phyloP scores from a whole-genome alignment of 1,139 yeast species.

The Geotrichum histeridarum region DNA sequence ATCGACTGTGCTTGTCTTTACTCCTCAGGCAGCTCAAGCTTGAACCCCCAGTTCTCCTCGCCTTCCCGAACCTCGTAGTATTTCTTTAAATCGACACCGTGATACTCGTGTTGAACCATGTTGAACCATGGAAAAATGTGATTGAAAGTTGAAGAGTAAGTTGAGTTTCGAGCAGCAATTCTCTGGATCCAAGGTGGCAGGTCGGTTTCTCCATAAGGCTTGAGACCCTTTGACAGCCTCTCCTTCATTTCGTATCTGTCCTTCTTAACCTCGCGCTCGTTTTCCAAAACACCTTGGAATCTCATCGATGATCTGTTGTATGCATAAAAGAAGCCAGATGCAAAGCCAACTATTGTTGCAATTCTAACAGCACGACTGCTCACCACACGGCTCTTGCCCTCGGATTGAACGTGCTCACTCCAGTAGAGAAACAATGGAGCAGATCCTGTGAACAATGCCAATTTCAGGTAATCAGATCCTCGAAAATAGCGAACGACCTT shows the following conservation, averaged over 20 bases:
- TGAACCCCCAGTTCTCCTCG: conserved; percentile 41
- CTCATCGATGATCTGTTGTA: conserved; percentile 61
- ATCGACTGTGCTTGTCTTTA: too few species aligned
- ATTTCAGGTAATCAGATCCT: conserved; percentile 56
- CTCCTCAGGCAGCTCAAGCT: conserved; percentile 29
- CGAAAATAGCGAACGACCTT: conserved; percentile 73
- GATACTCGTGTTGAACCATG: conserved; percentile 74
- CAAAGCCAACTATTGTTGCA: conserved; percentile 53
- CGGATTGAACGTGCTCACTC: conserved; percentile 49
- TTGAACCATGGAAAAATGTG: conserved; percentile 80
- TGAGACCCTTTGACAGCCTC: conserved; percentile 59
- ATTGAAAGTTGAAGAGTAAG: conserved; percentile 58
- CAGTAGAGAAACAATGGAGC: conserved; percentile 60
- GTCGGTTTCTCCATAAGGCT: conserved; percentile 55
- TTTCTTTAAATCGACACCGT: conserved; percentile 67
- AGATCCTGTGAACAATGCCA: conserved; percentile 62
- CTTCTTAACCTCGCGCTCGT: conserved; percentile 61
- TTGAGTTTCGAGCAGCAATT: conserved; percentile 74
- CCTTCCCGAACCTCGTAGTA: conserved; percentile 61
- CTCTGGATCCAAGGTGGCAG: conserved; percentile 70
- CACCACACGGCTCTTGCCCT: conserved; percentile 55
- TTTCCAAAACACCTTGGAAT: conserved; percentile 76
- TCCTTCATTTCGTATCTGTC: conserved; percentile 72
- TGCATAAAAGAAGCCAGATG: conserved; percentile 69
- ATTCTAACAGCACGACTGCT: conserved; percentile 57